Conservation (phyloP, 768 basidiomycete species). For the Candolleomyces eurysporus region DNA sequence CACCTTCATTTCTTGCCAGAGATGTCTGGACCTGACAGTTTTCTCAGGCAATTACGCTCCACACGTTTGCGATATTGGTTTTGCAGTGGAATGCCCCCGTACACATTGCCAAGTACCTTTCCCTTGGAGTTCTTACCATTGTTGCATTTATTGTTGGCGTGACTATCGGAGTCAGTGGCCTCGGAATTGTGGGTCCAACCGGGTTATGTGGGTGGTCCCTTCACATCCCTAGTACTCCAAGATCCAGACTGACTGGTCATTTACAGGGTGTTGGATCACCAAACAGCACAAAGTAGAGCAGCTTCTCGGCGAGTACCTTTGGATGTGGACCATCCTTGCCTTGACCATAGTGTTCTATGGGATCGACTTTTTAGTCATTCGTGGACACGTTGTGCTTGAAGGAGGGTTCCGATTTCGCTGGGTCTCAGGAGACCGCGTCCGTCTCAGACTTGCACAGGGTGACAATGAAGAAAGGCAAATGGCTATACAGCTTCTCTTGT, state of each 20-base stretch:
- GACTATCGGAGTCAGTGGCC: background rate
- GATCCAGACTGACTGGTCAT: background rate
- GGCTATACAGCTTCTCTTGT: constrained; percentile 2
- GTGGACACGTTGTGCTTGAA: background rate
- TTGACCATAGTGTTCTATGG: constrained; percentile 2
- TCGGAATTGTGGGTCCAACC: constrained; percentile 5
- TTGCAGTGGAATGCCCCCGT: constrained; percentile 3
- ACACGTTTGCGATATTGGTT: constrained; percentile 7
- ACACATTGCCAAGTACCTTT: constrained; percentile 4
- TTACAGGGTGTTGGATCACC: constrained; percentile 9
- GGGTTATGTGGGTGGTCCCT: constrained; percentile 1
- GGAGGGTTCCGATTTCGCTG: background rate
- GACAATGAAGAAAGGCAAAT: background rate
- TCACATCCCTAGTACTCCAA: background rate
- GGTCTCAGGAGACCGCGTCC: background rate
- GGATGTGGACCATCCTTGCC: constrained; percentile 10
- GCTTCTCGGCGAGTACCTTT: constrained; percentile 4
- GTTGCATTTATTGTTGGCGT: constrained; percentile 1
- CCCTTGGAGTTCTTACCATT: background rate
- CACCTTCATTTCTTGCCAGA: too few relatives aligned
- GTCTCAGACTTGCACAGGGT: background rate
- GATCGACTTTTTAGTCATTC: constrained; percentile 1
- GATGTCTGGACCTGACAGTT: background rate
- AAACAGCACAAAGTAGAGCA: background rate
- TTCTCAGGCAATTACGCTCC: constrained; percentile 8